A percentile compares a stretch with the other conserved stretches of the same genome.
Evolutionary conservation across 1,284 basidiomycete species (phyloP).

Genomic region (Caloboletus firmus): DNA sequence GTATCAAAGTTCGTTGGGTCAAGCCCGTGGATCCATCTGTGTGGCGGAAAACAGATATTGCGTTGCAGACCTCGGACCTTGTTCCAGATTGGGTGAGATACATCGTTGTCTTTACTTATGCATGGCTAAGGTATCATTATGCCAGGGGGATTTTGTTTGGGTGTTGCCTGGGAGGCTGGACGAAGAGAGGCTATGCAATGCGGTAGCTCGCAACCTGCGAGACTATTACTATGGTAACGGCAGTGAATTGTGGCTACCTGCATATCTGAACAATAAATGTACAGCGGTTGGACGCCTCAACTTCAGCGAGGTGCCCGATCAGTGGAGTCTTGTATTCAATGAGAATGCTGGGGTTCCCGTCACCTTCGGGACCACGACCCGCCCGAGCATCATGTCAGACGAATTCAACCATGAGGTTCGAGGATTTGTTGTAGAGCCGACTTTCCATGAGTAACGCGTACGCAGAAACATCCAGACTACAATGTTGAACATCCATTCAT

Average conservation of each 20-base stretch:
- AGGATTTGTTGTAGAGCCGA: background rate
- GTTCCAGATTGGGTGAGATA: constrained; percentile 6
- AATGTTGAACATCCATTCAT: background rate
- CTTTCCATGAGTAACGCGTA: background rate
- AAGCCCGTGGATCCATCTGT: background rate
- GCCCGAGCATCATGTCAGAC: constrained; percentile 2
- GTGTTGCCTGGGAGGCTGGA: constrained; percentile 2
- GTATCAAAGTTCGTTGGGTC: background rate
- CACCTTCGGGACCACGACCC: background rate
- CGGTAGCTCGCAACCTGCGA: background rate
- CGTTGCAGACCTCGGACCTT: constrained; percentile 1
- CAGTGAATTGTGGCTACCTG: too few species aligned
- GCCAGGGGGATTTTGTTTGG: constrained; percentile 9
- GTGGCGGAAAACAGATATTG: background rate
- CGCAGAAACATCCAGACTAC: constrained; percentile 3
- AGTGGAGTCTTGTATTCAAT: constrained; percentile 1
- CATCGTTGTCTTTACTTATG: background rate
- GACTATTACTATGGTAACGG: constrained; percentile 2
- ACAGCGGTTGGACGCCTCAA: background rate
- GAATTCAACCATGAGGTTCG: constrained; percentile 3
- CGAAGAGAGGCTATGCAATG: background rate
- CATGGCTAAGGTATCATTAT: background rate
- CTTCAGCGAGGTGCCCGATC: background rate
- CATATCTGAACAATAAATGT: background rate
- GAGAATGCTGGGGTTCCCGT: constrained; percentile 1